A percentile compares a stretch with the other conserved stretches of the same genome.
Evolutionary conservation across 2,329 filamentous ascomycete species (phyloP).

Genomic region (Cercospora berteroae): DNA sequence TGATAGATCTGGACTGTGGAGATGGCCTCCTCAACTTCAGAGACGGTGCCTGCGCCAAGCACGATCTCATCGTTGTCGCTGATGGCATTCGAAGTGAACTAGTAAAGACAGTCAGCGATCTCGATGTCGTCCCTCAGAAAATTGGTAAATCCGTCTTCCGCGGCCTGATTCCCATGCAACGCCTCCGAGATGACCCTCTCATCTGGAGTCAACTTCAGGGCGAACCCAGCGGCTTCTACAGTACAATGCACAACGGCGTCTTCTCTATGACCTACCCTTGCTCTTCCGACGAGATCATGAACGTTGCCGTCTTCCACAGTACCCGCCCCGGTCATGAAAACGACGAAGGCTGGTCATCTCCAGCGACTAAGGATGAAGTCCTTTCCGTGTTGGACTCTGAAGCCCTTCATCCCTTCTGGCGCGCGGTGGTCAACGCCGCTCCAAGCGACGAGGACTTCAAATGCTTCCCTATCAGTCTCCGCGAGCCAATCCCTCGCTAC

Average conservation of each 20-base stretch:
- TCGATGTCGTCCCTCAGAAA: slow-evolving; percentile 1
- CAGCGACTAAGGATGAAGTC: slow-evolving; percentile 15
- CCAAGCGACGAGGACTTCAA: slow-evolving; percentile 10
- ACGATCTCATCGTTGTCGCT: slow-evolving; percentile 27
- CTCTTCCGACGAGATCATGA: slow-evolving; percentile 19
- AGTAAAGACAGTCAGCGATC: slow-evolving; percentile 6
- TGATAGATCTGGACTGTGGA: slow-evolving; percentile 20
- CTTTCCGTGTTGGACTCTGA: slow-evolving; percentile 4
- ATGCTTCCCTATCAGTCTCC: slow-evolving; percentile 15
- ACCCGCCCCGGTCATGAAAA: slow-evolving; percentile 17
- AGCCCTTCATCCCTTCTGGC: slow-evolving; percentile 17
- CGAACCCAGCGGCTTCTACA: slow-evolving; percentile 15
- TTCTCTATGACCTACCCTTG: slow-evolving; percentile 21
- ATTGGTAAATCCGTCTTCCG: slow-evolving; percentile 20
- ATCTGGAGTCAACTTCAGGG: slow-evolving; percentile 14
- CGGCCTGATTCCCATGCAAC: slow-evolving; percentile 16
- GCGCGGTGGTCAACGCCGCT: slow-evolving; percentile 12
- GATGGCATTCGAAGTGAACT: slow-evolving; percentile 26
- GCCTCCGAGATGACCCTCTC: slow-evolving; percentile 10
- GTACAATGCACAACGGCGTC: not conserved
- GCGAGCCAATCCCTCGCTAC: slow-evolving; percentile 11
- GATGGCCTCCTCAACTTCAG: slow-evolving; percentile 16
- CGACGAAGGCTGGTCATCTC: slow-evolving; percentile 22
- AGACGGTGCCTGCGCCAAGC: slow-evolving; percentile 13
- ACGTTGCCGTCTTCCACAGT: slow-evolving; percentile 20